These are phyloP conservation scores for Pichia inconspicua DNA, from an alignment of 1,139 yeast genomes.

Conservation along the genomic window DNA sequence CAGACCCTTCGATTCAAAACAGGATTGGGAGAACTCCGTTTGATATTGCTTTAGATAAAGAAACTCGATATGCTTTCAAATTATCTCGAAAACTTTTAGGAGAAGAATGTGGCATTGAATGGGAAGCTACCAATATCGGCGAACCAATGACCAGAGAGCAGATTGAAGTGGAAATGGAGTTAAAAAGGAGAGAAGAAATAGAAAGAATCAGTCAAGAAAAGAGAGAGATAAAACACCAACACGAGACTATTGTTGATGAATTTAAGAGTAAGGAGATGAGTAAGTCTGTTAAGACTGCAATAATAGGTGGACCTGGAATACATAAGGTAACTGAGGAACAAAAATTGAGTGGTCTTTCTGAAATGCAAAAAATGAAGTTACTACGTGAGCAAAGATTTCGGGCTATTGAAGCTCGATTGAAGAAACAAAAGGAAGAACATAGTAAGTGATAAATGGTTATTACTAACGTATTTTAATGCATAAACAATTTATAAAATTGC, in stretches of 20 bases:
- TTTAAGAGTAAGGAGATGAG: constrained; percentile 16
- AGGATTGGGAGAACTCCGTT: constrained; percentile 53
- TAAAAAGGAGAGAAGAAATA: constrained; percentile 1
- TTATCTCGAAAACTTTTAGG: constrained; percentile 62
- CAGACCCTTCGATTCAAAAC: constrained; percentile 58
- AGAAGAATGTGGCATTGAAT: constrained; percentile 43
- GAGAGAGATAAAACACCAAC: constrained; percentile 22
- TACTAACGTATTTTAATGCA: neutral
- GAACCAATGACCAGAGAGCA: constrained; percentile 51
- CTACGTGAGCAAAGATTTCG: constrained; percentile 94
- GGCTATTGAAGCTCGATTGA: constrained; percentile 88
- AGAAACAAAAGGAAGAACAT: constrained; percentile 13
- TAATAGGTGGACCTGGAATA: constrained; percentile 11
- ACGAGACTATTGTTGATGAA: constrained; percentile 29
- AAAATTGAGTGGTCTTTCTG: constrained; percentile 35
- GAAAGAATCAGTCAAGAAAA: neutral
- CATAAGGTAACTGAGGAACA: constrained; percentile 19
- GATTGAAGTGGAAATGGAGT: constrained; percentile 6
- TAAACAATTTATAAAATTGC: too few relatives aligned
- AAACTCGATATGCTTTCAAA: constrained; percentile 54
- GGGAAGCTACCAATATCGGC: constrained; percentile 50
- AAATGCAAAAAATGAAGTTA: constrained; percentile 64
- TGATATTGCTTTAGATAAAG: constrained; percentile 41
- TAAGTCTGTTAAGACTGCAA: constrained; percentile 17
- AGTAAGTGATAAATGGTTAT: neutral